Percentiles rank a stretch among this genome's conserved stretches.
These are phyloP conservation scores for Aspergillus proliferans DNA, from an alignment of 2,329 filamentous ascomycete genomes.

Conservation along the genomic window DNA sequence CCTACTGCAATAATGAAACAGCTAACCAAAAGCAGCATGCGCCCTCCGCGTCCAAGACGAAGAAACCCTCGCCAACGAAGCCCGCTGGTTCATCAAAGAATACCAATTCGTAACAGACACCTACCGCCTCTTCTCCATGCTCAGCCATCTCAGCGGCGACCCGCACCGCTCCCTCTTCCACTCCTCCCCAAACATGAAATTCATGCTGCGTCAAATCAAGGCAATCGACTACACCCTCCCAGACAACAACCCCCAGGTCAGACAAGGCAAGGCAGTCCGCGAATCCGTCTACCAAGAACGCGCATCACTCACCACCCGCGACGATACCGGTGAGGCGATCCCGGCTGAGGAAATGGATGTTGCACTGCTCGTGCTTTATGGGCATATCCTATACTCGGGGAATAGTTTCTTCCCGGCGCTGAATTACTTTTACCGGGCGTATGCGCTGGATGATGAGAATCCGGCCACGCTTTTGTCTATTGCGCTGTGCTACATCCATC, in stretches of 20 bases:
- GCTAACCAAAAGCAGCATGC: constrained; percentile 53
- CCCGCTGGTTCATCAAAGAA: constrained; percentile 78
- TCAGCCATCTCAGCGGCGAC: constrained; percentile 71
- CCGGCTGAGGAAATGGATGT: constrained; percentile 58
- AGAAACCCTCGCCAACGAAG: constrained; percentile 66
- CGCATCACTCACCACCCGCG: constrained; percentile 33
- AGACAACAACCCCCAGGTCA: constrained; percentile 39
- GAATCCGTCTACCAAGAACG: constrained; percentile 39
- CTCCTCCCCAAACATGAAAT: constrained; percentile 79
- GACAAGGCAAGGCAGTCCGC: constrained; percentile 27
- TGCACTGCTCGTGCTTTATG: constrained; percentile 79
- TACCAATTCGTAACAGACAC: constrained; percentile 73
- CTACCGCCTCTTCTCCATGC: constrained; percentile 72
- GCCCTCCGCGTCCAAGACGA: constrained; percentile 73
- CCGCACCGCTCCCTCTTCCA: constrained; percentile 59
- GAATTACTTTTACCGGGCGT: constrained; percentile 77
- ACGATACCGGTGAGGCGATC: constrained; percentile 31
- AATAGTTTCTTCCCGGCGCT: constrained; percentile 78
- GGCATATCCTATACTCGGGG: constrained; percentile 78
- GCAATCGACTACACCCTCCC: constrained; percentile 68
- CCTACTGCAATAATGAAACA: not conserved
- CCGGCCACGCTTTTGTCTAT: constrained; percentile 74
- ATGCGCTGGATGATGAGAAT: constrained; percentile 67
- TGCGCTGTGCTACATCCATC: constrained; percentile 78
- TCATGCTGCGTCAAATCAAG: constrained; percentile 84